A percentile compares a stretch with the other conserved stretches of the same genome.
phyloP scores from a whole-genome alignment of 345 rosid species.

The Mercurialis annua region DNA sequence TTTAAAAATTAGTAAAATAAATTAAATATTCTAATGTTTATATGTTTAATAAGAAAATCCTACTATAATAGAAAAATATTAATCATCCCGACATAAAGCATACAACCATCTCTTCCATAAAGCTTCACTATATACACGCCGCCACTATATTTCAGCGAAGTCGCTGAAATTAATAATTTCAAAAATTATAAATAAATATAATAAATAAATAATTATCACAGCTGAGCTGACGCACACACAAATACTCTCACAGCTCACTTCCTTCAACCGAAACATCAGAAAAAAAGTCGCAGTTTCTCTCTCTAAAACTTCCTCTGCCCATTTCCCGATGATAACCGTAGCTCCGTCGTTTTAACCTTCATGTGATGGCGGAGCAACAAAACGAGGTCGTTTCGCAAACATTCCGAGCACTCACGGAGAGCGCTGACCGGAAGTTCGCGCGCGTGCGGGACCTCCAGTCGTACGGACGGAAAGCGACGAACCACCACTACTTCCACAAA shows the following conservation, averaged over 20 bases:
- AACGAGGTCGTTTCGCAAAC: slow-evolving; percentile 46
- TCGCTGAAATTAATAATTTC: slow-evolving; percentile 17
- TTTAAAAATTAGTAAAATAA: too few species aligned
- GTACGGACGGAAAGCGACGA: slow-evolving; percentile 44
- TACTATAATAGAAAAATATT: too few species aligned
- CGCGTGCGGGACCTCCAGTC: slow-evolving; percentile 80
- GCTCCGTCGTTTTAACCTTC: not conserved
- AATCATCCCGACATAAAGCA: too few species aligned
- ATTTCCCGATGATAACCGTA: slow-evolving; percentile 23
- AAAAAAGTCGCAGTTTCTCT: not conserved
- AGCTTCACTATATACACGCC: slow-evolving; percentile 5
- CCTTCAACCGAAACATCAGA: slow-evolving; percentile 4
- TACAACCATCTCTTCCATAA: not conserved
- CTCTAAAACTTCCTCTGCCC: slow-evolving; percentile 1
- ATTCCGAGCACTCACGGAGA: slow-evolving; percentile 70
- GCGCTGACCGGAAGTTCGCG: slow-evolving; percentile 92
- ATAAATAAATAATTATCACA: not conserved
- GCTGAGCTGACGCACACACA: slow-evolving; percentile 20
- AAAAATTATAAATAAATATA: not conserved
- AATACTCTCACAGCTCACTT: slow-evolving; percentile 21
- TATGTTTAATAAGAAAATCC: too few species aligned
- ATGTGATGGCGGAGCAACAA: slow-evolving; percentile 33
- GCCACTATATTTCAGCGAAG: slow-evolving; percentile 15
- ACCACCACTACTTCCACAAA: slow-evolving; percentile 62
- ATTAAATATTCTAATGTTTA: too few species aligned